Conservation (phyloP, 176 grass and related monocot species). For the Bolboschoenus planiculmis region DNA sequence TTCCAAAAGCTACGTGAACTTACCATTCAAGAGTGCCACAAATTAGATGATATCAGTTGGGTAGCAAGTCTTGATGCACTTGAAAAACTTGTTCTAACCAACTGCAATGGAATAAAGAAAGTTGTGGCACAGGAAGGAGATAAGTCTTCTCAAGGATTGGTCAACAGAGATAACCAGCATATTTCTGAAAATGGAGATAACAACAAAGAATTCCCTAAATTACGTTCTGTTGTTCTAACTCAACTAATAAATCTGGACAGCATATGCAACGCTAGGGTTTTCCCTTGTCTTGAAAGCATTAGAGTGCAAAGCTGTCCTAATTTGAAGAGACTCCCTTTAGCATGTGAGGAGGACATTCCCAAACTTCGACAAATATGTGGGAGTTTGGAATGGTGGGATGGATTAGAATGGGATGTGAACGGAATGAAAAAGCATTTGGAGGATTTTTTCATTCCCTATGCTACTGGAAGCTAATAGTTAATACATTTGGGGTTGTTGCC, state of each 20-base stretch:
- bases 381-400: conserved; percentile 51
- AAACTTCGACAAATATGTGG: conserved; percentile 71
- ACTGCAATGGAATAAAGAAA: conserved; percentile 43
- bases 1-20: conserved; percentile 47
- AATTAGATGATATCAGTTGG: conserved; percentile 49
- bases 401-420: conserved; percentile 37
- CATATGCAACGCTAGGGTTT: conserved; percentile 42
- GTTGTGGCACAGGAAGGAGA: conserved; percentile 24
- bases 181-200: no score
- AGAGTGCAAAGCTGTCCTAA: conserved; percentile 52
- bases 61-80: conserved; percentile 50
- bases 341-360: not conserved
- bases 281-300: conserved; percentile 57
- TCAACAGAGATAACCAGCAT: not conserved
- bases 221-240: conserved; percentile 46
- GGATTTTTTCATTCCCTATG: conserved; percentile 46
- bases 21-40: conserved; percentile 42
- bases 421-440: conserved; percentile 13
- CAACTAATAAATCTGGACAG: conserved; percentile 33
- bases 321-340: conserved; percentile 39
- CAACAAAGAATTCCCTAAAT: conserved; percentile 26
- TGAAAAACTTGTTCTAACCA: conserved; percentile 54
- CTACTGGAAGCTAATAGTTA: not conserved
- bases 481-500: not conserved
- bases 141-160: not conserved